Evolutionary conservation across 192 early-diverging fungal genomes (phyloP).

Genomic region (Gorgonomyces haynaldii): DNA sequence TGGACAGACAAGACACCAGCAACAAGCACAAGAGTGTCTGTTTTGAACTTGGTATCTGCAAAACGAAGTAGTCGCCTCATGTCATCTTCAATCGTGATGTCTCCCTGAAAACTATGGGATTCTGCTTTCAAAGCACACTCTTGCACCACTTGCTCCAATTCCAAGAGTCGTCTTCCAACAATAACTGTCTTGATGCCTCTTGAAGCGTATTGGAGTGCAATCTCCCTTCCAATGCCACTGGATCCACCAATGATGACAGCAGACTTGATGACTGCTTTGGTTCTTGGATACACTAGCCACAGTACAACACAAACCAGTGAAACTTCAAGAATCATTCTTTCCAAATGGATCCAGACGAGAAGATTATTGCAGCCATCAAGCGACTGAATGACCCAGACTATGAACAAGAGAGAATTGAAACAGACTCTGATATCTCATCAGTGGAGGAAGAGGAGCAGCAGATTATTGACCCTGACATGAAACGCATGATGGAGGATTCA

Average conservation of each 20-base stretch:
- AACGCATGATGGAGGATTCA: conserved; percentile 13
- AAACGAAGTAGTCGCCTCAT: conserved; percentile 16
- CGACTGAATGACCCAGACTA: conserved; percentile 6
- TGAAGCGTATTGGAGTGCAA: conserved; percentile 56
- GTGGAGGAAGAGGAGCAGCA: conserved; percentile 48
- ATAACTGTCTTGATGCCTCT: conserved; percentile 51
- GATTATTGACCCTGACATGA: conserved; percentile 7
- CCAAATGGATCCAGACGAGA: no score
- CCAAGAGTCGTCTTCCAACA: conserved; percentile 43
- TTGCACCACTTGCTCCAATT: conserved; percentile 34
- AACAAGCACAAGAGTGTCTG: conserved; percentile 55
- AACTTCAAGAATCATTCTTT: no score
- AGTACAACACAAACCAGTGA: no score
- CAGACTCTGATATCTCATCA: conserved; percentile 28
- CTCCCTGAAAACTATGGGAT: conserved; percentile 7
- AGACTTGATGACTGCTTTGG: no score
- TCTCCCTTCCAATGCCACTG: conserved; percentile 59
- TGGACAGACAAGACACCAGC: conserved; percentile 66
- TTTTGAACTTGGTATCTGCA: conserved; percentile 19
- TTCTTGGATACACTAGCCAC: no score
- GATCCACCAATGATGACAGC: conserved; percentile 70
- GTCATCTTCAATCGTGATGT: conserved; percentile 45
- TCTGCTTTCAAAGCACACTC: conserved; percentile 22
- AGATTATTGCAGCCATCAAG: neutral
- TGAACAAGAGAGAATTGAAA: conserved; percentile 38